These are phyloP conservation scores for Apostasia ramifera DNA, from an alignment of 106 monocot genomes.

Conservation along the genomic window DNA sequence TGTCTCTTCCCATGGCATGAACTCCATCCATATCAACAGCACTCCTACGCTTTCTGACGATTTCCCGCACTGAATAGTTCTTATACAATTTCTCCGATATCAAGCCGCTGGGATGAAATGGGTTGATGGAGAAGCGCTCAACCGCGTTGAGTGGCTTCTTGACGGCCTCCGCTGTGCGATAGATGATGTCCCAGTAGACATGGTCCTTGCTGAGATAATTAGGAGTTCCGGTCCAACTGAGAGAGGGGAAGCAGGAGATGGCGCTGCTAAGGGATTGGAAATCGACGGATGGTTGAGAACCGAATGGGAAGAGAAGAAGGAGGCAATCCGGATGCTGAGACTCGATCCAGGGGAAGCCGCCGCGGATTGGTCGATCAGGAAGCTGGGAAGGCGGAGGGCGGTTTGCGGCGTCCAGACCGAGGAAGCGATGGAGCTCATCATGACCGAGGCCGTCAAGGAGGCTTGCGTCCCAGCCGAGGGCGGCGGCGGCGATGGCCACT, in stretches of 20 bases:
- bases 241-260: slow-evolving; percentile 14
- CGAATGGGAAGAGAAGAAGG: slow-evolving; percentile 62
- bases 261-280: slow-evolving; percentile 26
- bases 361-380: slow-evolving; percentile 35
- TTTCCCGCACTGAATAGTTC: slow-evolving; percentile 50
- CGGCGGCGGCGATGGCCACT: slow-evolving; percentile 50
- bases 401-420: slow-evolving; percentile 26
- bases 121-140: slow-evolving; percentile 39
- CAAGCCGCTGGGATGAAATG: slow-evolving; percentile 31
- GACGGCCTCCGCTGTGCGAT: slow-evolving; percentile 63
- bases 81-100: slow-evolving; percentile 56
- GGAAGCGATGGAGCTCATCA: slow-evolving; percentile 37
- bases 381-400: slow-evolving; percentile 18
- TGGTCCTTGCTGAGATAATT: slow-evolving; percentile 86
- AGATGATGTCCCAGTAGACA: slow-evolving; percentile 89
- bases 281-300: slow-evolving; percentile 22
- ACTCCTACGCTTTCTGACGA: slow-evolving; percentile 74
- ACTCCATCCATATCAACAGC: slow-evolving; percentile 96
- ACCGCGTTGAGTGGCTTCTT: slow-evolving; percentile 50
- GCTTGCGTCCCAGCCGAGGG: slow-evolving; percentile 79
- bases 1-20: slow-evolving; percentile 61
- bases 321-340: slow-evolving; percentile 80
- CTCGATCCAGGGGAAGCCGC: slow-evolving; percentile 66
- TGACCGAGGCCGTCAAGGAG: slow-evolving; percentile 69
- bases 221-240: slow-evolving; percentile 68